phyloP scores from a whole-genome alignment of 2,329 filamentous ascomycete genomes.

The Clarireedia sp. region DNA sequence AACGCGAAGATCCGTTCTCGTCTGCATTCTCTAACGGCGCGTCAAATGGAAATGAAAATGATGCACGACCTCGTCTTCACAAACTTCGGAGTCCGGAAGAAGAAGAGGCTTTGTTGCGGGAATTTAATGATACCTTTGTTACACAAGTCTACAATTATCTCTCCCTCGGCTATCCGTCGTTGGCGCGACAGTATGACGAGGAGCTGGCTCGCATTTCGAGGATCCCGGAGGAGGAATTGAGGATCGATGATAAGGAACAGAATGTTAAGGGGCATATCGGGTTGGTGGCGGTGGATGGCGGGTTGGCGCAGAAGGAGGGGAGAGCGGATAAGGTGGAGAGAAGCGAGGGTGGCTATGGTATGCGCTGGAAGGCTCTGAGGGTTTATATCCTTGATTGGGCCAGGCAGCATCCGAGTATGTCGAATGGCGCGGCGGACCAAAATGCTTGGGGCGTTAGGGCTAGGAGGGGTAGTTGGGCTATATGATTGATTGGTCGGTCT shows the following conservation, averaged over 20 bases:
- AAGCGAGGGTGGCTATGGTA: constrained; percentile 36
- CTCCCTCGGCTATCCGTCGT: constrained; percentile 81
- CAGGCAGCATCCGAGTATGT: constrained; percentile 70
- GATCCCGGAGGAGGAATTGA: constrained; percentile 60
- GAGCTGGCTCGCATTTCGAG: constrained; percentile 77
- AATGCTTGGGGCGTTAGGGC: constrained; percentile 62
- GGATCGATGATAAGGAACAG: constrained; percentile 59
- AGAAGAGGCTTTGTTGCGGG: constrained; percentile 39
- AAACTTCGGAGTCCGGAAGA: constrained; percentile 22
- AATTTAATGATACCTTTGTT: constrained; percentile 78
- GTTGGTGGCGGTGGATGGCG: constrained; percentile 37
- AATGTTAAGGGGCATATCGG: constrained; percentile 68
- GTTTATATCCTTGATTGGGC: constrained; percentile 87
- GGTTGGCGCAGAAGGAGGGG: constrained; percentile 19
- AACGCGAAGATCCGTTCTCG: constrained; percentile 31
- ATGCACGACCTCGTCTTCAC: constrained; percentile 20
- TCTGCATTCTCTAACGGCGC: constrained; percentile 25
- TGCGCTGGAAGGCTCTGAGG: constrained; percentile 76
- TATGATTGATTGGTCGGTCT: constrained; percentile 35
- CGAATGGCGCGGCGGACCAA: constrained; percentile 42
- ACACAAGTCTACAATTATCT: constrained; percentile 98
- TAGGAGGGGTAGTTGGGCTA: constrained; percentile 65
- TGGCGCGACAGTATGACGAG: constrained; percentile 73
- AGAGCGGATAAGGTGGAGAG: constrained; percentile 33
- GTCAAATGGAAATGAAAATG: constrained; percentile 26